Conservation (phyloP, 106 monocot genomes). For the Amphibolis antarctica region DNA sequence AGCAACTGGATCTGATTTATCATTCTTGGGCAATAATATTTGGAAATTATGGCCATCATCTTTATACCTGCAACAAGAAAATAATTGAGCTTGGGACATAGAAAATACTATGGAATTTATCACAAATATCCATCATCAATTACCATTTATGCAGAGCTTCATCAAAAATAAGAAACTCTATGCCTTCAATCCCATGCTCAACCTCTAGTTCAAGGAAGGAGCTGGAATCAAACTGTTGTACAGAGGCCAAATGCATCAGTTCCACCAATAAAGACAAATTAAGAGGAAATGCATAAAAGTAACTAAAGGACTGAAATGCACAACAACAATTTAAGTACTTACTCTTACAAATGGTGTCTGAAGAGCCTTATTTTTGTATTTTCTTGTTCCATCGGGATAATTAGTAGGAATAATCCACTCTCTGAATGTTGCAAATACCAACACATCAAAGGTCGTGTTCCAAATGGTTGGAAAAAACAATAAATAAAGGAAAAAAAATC, state of each 20-base stretch:
- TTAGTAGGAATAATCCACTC: slow-evolving; percentile 62
- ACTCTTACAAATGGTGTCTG: slow-evolving; percentile 68
- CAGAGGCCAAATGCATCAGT: too few species aligned
- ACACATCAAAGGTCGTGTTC: neutral
- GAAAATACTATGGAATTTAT: neutral
- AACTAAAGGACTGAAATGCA: neutral
- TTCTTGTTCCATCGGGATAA: slow-evolving; percentile 58
- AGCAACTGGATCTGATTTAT: slow-evolving; percentile 4
- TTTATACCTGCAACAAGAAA: slow-evolving; percentile 53
- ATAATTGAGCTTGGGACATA: neutral
- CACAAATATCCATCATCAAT: slow-evolving; percentile 1
- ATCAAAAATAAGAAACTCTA: slow-evolving; percentile 84
- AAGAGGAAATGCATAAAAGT: neutral
- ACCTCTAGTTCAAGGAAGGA: slow-evolving; percentile 63
- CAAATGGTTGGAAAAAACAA: neutral
- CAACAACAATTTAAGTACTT: slow-evolving; percentile 6
- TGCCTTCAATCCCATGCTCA: slow-evolving; percentile 60
- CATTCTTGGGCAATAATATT: slow-evolving; percentile 21
- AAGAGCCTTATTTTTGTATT: slow-evolving; percentile 76
- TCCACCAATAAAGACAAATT: neutral
- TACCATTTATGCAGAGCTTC: slow-evolving; percentile 77
- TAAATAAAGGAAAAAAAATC: slow-evolving; percentile 1
- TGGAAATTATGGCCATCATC: slow-evolving; percentile 83
- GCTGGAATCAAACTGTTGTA: slow-evolving; percentile 55
- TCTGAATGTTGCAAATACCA: slow-evolving; percentile 19